These are phyloP conservation scores for Kalanchoe fedtschenkoi DNA, from an alignment of 164 flowering plant genomes.

Conservation along the genomic window DNA sequence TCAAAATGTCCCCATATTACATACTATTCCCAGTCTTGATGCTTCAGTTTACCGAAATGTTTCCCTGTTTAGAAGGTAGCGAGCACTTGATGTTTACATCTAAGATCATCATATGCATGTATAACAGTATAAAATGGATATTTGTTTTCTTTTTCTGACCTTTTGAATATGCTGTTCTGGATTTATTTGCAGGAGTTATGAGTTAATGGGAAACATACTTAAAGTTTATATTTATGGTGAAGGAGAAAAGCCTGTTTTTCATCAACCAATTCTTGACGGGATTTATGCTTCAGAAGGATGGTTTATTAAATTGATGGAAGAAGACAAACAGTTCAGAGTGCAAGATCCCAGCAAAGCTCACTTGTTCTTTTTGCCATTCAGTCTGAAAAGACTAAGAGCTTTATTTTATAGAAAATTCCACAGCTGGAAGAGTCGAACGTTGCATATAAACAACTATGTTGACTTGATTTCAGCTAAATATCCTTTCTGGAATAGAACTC, in stretches of 20 bases:
- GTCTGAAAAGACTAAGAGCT: slow-evolving; percentile 32
- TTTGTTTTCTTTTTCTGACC: neutral
- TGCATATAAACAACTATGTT: slow-evolving; percentile 30
- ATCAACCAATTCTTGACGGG: slow-evolving; percentile 44
- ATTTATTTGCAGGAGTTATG: slow-evolving; percentile 31
- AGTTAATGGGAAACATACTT: slow-evolving; percentile 39
- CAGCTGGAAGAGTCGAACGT: slow-evolving; percentile 23
- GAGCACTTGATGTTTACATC: neutral
- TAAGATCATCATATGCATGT: neutral
- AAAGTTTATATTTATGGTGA: slow-evolving; percentile 47
- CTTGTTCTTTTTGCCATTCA: slow-evolving; percentile 52
- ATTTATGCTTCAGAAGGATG: slow-evolving; percentile 60
- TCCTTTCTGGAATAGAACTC: slow-evolving; percentile 48
- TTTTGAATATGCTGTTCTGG: neutral
- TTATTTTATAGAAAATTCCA: slow-evolving; percentile 39
- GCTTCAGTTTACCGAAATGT: slow-evolving; percentile 12
- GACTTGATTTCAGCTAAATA: slow-evolving; percentile 35
- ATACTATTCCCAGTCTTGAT: neutral
- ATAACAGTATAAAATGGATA: neutral
- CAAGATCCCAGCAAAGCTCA: slow-evolving; percentile 41
- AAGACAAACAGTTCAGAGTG: slow-evolving; percentile 30
- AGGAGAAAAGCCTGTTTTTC: slow-evolving; percentile 43
- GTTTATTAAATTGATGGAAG: slow-evolving; percentile 57
- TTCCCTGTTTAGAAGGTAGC: slow-evolving; percentile 9
- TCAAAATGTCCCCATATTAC: slow-evolving; percentile 8